Evolutionary conservation across 2,329 filamentous ascomycete genomes (phyloP), one percentile per base, ranked within the genome.

Genomic region (Phaeosphaeriaceae sp.): DNA sequence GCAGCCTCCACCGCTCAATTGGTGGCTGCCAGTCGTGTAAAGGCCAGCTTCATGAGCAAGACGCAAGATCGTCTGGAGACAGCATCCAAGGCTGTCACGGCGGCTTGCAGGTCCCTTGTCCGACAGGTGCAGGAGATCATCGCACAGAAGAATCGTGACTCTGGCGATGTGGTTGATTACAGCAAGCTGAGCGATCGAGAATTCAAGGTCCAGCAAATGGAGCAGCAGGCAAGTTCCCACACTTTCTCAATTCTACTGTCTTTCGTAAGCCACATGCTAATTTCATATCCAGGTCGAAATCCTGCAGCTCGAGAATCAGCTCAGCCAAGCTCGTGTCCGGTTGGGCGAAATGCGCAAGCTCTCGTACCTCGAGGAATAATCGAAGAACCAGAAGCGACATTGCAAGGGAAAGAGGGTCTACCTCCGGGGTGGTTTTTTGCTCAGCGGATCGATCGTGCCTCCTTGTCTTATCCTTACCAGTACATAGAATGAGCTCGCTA

Each of bases 161-260:
- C 94, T 36, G 83, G 82, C 17, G 93, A 97, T 54, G 83, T 86
- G 51, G 88, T 96, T 21, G 95, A 99, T 78, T 99, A 98, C 79
- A 84, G 86, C 45, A 91, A 93, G 81, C 82, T 99, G 48, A 93
- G 91, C 61, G 88, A 90, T 31, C 94, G 97, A 79, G 95, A 99
- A 81, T 98, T 99, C 84, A 99, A 99, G 85, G 93, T 97, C 51
- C 87, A 90, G 70, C 93, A 99, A 82, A 99, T 99, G 95, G 95
- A 99, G 82, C 95, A 99, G 76, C 95, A 99, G 91, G 93, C 97
- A 84, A 71, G 86, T 84, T 33, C 17, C 7, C 15, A n/a, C 15
- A 3, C 36, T 2, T 40, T 6, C 15, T n/a, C n/a, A 6, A 6
- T n/a, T 50, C 15, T n/a, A 36, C n/a, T 25, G 9, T 22, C 17